Evolutionary conservation across 805 yeast species (phyloP), one percentile per base, ranked within the genome.

Genomic region (Candida sonorensis): DNA sequence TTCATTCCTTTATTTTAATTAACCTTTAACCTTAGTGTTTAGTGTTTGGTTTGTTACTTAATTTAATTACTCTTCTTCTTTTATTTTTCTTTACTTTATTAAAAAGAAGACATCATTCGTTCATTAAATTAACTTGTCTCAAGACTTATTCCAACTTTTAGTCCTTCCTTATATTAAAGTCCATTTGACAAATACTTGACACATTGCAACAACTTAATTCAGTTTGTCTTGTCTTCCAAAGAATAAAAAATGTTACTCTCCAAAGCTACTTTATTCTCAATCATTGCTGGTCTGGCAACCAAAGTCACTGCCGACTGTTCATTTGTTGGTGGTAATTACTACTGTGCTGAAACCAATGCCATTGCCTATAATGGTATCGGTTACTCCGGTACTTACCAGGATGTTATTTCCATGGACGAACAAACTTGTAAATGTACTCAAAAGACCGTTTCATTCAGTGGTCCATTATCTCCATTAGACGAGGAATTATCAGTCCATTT

Each of bases 401-500:
- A 81, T 46, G 87, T 92, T 45, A 80, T 88, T 44, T 46, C 57
- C 51, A 88, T 92, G 94, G 62, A 58, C 36, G 57, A 51, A 37
- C 10, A 61, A 38, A 50, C 79, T 10, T 87, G 97, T 56, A 35
- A 65, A 22, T 88, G 97, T 67, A 51, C 81, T n/a, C 78, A 75
- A 42, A 48, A 64, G 31, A 35, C 76, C 15, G 44, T 50, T 24
- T 51, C 77, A 7, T 81, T 86, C 67, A 66, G 78, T 11, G 95
- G 95, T 34, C 50, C 73, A 37, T 60, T 84, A 58, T 61, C 88
- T 34, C 95, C 95, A 24, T 67, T 86, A 41, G 81, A 84, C 59
- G 92, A 85, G 66, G 95, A 86, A 60, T 64, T 86, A 40, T 78
- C 94, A 22, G 77, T 86, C 38, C 95, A 86, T 60, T 81, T 85